A percentile compares a stretch with the other conserved stretches of the same genome.
These are phyloP conservation scores for Cystobasidium tubakii DNA, from an alignment of 768 basidiomycete genomes.

Conservation along the genomic window DNA sequence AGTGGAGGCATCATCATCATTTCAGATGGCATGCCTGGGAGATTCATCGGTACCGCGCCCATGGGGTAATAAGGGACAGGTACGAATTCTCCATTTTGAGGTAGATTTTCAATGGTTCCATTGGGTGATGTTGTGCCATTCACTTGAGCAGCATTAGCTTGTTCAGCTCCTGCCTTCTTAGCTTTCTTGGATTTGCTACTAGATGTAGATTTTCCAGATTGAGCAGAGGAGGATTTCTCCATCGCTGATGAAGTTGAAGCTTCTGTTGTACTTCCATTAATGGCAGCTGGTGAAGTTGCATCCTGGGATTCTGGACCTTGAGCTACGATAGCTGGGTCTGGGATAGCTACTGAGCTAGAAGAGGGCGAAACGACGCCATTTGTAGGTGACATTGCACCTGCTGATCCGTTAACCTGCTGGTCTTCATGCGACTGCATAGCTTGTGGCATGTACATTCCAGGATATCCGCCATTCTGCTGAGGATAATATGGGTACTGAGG, in stretches of 20 bases:
- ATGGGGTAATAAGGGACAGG: not conserved
- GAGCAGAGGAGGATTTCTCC: not conserved
- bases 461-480: conserved; percentile 1
- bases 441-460: not conserved
- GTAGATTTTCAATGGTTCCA: not conserved
- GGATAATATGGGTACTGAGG: not conserved
- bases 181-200: not conserved
- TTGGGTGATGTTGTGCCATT: not conserved
- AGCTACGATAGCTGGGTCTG: conserved; percentile 25
- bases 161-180: not conserved
- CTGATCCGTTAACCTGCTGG: not conserved
- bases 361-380: not conserved
- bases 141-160: not conserved
- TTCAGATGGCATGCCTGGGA: not conserved
- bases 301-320: conserved; percentile 6
- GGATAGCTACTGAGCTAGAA: conserved; percentile 1
- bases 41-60: not conserved
- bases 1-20: conserved; percentile 1
- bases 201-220: not conserved
- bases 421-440: not conserved
- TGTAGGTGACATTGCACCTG: not conserved
- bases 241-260: not conserved
- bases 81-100: not conserved
- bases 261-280: not conserved
- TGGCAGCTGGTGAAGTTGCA: not conserved